Conservation (phyloP, 352 stramenopile species). For the Phytophthora ramorum region DNA sequence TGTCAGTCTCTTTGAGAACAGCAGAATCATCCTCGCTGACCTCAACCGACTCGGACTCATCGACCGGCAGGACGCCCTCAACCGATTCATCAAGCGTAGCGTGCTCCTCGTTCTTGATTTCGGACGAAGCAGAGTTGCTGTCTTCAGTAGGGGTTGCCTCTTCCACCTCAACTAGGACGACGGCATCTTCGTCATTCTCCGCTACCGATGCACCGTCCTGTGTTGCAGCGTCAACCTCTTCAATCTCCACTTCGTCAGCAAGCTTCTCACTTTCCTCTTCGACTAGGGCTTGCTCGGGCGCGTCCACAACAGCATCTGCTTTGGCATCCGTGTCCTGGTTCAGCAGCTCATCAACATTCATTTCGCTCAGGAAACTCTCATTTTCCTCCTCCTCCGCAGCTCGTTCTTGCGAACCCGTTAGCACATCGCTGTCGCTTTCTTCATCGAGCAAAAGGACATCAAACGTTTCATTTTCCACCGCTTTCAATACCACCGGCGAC, state of each 20-base stretch:
- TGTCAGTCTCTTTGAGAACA: slow-evolving; percentile 1
- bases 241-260: slow-evolving; percentile 1
- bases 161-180: slow-evolving; percentile 7
- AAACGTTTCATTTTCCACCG: slow-evolving; percentile 5
- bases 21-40: neutral
- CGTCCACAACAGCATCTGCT: neutral
- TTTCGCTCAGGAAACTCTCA: slow-evolving; percentile 5
- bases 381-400: slow-evolving; percentile 13
- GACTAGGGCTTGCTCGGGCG: slow-evolving; percentile 1
- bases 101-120: slow-evolving; percentile 5
- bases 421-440: slow-evolving; percentile 3
- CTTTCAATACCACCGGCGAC: neutral
- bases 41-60: slow-evolving; percentile 4
- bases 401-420: slow-evolving; percentile 7
- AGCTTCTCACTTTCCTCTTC: slow-evolving; percentile 5
- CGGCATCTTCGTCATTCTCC: neutral
- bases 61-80: neutral
- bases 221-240: neutral
- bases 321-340: slow-evolving; percentile 17
- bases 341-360: neutral
- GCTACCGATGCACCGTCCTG: neutral
- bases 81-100: neutral
- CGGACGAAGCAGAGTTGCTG: neutral
- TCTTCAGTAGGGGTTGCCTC: neutral
- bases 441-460: slow-evolving; percentile 1